A percentile compares a stretch with the other conserved stretches of the same genome.
Conservation (phyloP, 2,329 filamentous ascomycete genomes). For the Penicillium sp. region DNA sequence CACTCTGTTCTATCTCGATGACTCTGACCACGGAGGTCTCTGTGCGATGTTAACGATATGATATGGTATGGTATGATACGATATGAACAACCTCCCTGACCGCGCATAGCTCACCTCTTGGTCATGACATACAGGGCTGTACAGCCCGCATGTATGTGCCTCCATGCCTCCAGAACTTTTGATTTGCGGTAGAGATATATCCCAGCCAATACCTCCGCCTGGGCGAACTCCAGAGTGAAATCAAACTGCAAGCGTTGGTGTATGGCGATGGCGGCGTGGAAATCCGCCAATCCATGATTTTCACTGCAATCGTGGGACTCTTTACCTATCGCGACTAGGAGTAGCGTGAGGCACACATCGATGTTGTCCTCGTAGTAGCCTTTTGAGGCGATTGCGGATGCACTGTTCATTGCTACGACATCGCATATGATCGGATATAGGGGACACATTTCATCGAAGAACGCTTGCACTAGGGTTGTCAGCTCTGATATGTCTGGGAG, state of each 20-base stretch:
- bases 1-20: neutral
- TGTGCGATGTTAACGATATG: neutral
- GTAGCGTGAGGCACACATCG: conserved; percentile 1
- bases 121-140: conserved; percentile 1
- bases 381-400: neutral
- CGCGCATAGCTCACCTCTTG: neutral
- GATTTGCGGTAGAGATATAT: conserved; percentile 2
- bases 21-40: conserved; percentile 4
- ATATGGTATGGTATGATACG: too few relatives aligned
- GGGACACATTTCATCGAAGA: conserved; percentile 2
- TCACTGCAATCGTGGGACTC: neutral
- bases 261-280: neutral
- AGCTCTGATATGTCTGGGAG: neutral
- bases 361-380: conserved; percentile 1
- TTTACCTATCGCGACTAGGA: neutral
- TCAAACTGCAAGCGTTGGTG: neutral
- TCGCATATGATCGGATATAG: conserved; percentile 3
- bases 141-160: neutral
- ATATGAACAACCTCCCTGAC: neutral
- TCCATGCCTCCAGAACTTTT: neutral
- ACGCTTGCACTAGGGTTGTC: neutral
- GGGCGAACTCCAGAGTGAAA: conserved; percentile 4
- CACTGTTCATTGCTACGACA: neutral
- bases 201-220: neutral
- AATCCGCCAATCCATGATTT: neutral